Evolutionary conservation across 2,329 filamentous ascomycete genomes (phyloP), one percentile per base, ranked within the genome.

Genomic region (Hypoxylon rubiginosum): DNA sequence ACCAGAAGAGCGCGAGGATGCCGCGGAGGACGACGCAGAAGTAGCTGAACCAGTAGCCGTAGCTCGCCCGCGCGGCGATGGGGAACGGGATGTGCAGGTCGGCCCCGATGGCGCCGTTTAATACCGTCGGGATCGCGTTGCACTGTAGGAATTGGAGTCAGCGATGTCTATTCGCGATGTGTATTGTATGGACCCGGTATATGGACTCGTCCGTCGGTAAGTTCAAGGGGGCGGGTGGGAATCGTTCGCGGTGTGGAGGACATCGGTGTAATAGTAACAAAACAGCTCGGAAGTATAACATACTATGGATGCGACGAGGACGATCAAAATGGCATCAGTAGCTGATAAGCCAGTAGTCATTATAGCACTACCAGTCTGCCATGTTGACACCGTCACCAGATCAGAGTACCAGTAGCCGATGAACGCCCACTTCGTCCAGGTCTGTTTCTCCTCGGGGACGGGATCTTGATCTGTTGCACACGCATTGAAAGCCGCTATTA

Each of bases 381-480:
- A 78, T 8, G 72, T 74, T 2, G 72, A 72, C 3, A 76, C 68
- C 17, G 75, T 78, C 15, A 78, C 71, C 74, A 84, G 79, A 65
- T 85, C 83, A 6, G 79, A 81, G 64, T 79, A 81, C 83, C 83
- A 85, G 70, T 85, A 84, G 13, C 80, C 79, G 76, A 82, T 80
- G 68, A 82, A 83, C 30, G 82, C 79, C 53, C 80, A 72, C 11
- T 75, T 77, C 4, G 80, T 79, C 83, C 82, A 84, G 19, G 81
- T 83, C 54, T 79, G 74, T 58, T 79, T 76, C 63, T 82, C 79
- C 2, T 76, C 74, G 24, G 82, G 72, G 0, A 79, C 73, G 2
- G 76, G 74, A 66, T 77, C 75, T 45, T 73, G 68, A 62, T 74
- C 71, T 71, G 36, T 65, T 24, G 10, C 43, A 30, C 9, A 7